Evolutionary conservation across 495 filamentous ascomycete species (phyloP), one percentile per base, ranked within the genome.

Genomic region (Neurospora sp.): DNA sequence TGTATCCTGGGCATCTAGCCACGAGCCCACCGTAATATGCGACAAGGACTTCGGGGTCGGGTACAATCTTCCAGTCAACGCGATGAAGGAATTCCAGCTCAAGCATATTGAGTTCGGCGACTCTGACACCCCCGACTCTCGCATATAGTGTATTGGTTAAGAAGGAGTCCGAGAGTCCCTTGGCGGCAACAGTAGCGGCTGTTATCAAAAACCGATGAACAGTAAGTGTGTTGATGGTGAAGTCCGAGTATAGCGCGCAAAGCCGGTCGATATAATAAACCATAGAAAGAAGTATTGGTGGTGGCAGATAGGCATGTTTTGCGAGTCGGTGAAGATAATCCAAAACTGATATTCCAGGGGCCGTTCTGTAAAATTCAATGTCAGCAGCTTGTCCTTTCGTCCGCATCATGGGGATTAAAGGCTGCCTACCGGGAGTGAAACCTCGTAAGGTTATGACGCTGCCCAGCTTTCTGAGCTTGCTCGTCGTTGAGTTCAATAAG

Each of bases 241-340:
- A 99, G 20, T 93, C 91, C 8, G 94, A 91, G 78, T 97, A 98
- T 38, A 96, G 82, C 4, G 92, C 89, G 81, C 94, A 98, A 20
- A 99, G 85, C n/a, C 92, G 90, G 81, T 99, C 96, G 73, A 99
- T 98, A 78, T 99, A 99, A 79, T 95, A 98, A 70, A 99, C 96
- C 94, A 99, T 99, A 74, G 93, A 94, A n/a, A 99, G 87, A n/a
- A 99, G 87, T 70, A 99, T 92, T 7, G 96, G 94, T 7, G 96
- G 94, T 8, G 92, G 92, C 1, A 99, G 87, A 1, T 94, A 97
- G 38, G 96, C 96, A 80, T 99, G 96, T 68, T 94, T 94, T 12
- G 96, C 94, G 20, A 99, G 86, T 71, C 96, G 91, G 76, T 94
- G 90, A 8, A 99, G 86, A 80, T 99, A 99, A 78, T 98, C 96